These are phyloP conservation scores for Salisapilia sapeloensis DNA, from an alignment of 352 stramenopile genomes.

Conservation along the genomic window DNA sequence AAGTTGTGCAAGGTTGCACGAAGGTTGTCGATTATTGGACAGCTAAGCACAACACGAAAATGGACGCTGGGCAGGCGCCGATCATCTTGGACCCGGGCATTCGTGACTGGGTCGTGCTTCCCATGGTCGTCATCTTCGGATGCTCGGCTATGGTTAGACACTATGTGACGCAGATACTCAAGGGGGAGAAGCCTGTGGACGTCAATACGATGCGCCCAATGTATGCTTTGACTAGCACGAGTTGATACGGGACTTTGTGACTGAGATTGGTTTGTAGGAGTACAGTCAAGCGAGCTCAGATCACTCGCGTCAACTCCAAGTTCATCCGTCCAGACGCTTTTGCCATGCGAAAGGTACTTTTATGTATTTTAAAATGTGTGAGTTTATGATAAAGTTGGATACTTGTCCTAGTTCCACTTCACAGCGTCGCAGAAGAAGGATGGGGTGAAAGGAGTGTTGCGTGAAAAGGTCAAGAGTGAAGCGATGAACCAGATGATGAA, in stretches of 20 bases:
- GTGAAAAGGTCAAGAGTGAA: constrained; percentile 81
- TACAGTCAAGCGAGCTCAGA: constrained; percentile 65
- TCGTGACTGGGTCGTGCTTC: constrained; percentile 93
- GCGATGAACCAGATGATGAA: constrained; percentile 91
- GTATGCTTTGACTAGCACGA: constrained; percentile 10
- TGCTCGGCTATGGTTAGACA: constrained; percentile 74
- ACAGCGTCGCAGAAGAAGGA: constrained; percentile 81
- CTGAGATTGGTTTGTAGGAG: constrained; percentile 28
- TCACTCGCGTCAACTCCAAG: constrained; percentile 80
- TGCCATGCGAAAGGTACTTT: constrained; percentile 67
- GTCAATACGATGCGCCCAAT: constrained; percentile 64
- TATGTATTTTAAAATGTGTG: neutral
- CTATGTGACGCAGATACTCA: constrained; percentile 73
- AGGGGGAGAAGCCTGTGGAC: constrained; percentile 63
- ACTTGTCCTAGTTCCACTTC: constrained; percentile 41
- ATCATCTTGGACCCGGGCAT: constrained; percentile 89
- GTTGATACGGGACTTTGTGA: neutral
- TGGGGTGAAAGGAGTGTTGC: constrained; percentile 65
- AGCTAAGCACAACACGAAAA: too few relatives aligned
- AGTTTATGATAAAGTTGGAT: neutral
- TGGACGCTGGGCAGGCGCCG: too few relatives aligned
- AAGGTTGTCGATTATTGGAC: too few relatives aligned
- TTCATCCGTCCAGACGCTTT: constrained; percentile 77
- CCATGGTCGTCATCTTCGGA: constrained; percentile 92
- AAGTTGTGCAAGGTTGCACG: too few relatives aligned